Base-by-base conservation (phyloP, 2,329 filamentous ascomycete genomes). In the Aspergillus pseudoterreus region DNA sequence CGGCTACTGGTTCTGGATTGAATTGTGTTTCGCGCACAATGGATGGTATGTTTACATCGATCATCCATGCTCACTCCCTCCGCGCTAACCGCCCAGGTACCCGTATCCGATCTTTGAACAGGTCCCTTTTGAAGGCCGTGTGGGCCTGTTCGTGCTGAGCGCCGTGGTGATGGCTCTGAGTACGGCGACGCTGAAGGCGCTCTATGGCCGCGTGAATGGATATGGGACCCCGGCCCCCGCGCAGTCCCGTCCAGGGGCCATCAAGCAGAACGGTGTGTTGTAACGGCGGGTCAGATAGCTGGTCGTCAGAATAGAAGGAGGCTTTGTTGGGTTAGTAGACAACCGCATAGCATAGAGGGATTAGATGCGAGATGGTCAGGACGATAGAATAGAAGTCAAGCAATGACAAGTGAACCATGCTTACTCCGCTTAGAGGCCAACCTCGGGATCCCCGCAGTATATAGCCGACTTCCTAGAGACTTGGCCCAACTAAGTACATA, bases 41-140 rank as follows among this genome's bases (percentile, higher is more conserved):
- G 79, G 82, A 49, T 85, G 79, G 69, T 84, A 78, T 55, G 77
- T 74, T 6, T 3, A 11, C 22, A 22, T 22, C 22, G 1, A 22
- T 22, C 22, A 22, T 22, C 19, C 19, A 19, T 19, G 3, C 8
- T n/a, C 11, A 2, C 12, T 12, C 6, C n/a, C 22, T 19, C 8
- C 2, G 8, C 3, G 15, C 51, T 57, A 21, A 61, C 46, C 35
- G 9, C 19, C 69, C 60, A 87, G 85, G 77, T 95, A 95, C 61
- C 90, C 91, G 0, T 96, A 96, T 69, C 91, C 92, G 1, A 79
- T 96, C 22, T 92, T 96, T 57, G 84, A 78, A 8, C 67, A 88
- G 42, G 73, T 95, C 39, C 79, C 77, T 45, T 87, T 83, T 0
- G 66, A 74, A 45, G 85, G 90, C 63, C 81, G 92, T 17, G 74